Evolutionary conservation across 2,329 filamentous ascomycete genomes (phyloP).

Genomic region (Arthrinium puccinioides): DNA sequence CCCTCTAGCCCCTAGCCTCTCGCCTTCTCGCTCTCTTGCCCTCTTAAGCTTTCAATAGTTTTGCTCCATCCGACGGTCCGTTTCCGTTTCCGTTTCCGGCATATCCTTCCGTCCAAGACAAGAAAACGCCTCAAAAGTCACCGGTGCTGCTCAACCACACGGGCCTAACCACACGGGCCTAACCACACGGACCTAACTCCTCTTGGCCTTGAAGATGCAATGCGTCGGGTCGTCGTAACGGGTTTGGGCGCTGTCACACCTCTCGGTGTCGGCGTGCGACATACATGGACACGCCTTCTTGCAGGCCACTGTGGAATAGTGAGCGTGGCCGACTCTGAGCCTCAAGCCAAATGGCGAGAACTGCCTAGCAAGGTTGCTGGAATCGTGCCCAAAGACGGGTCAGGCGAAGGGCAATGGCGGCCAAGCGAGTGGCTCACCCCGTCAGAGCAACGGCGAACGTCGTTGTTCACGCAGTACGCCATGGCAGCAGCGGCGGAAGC

Average conservation of each 20-base stretch:
- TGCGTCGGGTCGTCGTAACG: constrained; percentile 75
- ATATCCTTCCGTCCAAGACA: too few species aligned
- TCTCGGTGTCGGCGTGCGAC: constrained; percentile 69
- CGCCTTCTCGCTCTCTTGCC: too few species aligned
- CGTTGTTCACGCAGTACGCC: constrained; percentile 87
- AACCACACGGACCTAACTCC: too few species aligned
- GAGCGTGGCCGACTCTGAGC: constrained; percentile 58
- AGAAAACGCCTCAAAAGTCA: too few species aligned
- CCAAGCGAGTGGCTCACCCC: constrained; percentile 45
- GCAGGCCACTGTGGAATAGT: constrained; percentile 74
- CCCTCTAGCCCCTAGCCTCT: too few species aligned
- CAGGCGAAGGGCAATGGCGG: constrained; percentile 37
- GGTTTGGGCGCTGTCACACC: constrained; percentile 78
- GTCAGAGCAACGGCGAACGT: constrained; percentile 67
- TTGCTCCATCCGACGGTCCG: too few species aligned
- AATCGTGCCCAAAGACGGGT: constrained; percentile 57
- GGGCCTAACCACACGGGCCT: too few species aligned
- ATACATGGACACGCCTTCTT: constrained; percentile 75
- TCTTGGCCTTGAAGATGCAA: constrained; percentile 42
- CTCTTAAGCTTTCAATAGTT: too few species aligned
- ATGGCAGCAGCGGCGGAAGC: constrained; percentile 83
- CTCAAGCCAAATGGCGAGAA: constrained; percentile 52
- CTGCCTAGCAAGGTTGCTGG: constrained; percentile 83
- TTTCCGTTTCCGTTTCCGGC: too few species aligned
- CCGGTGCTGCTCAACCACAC: too few species aligned